Conservation (phyloP, 2,329 filamentous ascomycete genomes). For the Rhinocladiella similis region DNA sequence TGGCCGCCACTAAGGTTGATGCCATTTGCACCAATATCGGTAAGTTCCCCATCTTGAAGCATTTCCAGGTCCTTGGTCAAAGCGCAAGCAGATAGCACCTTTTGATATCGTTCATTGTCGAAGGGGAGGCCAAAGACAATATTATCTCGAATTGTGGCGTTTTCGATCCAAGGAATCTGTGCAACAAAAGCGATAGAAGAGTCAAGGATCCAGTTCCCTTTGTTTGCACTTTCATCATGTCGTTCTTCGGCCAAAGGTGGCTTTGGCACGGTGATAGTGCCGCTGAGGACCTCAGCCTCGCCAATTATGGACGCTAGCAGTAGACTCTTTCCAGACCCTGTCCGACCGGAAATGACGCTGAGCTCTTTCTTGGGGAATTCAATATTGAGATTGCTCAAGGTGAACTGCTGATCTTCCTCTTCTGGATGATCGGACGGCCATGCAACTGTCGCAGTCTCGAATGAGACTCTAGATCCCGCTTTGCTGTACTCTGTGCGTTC, state of each 20-base stretch:
- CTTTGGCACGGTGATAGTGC: constrained; percentile 55
- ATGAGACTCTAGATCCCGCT: constrained; percentile 61
- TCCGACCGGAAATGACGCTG: constrained; percentile 74
- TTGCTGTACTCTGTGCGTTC: constrained; percentile 60
- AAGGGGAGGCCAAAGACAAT: constrained; percentile 74
- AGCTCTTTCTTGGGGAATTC: constrained; percentile 68
- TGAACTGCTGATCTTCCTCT: constrained; percentile 60
- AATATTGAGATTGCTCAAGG: constrained; percentile 64
- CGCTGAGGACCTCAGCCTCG: constrained; percentile 69
- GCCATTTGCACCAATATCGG: constrained; percentile 80
- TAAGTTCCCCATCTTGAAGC: constrained; percentile 73
- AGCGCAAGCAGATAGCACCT: constrained; percentile 71
- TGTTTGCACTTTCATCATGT: constrained; percentile 62
- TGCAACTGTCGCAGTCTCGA: constrained; percentile 67
- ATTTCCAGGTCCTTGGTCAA: constrained; percentile 74
- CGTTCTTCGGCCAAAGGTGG: constrained; percentile 55
- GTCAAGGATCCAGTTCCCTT: constrained; percentile 66
- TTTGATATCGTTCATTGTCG: constrained; percentile 67
- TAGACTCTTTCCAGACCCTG: constrained; percentile 75
- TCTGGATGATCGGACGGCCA: constrained; percentile 68
- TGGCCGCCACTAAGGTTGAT: constrained; percentile 84
- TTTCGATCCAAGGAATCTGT: constrained; percentile 84
- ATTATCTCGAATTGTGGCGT: constrained; percentile 75
- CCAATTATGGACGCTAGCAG: constrained; percentile 73
- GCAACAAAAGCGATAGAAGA: constrained; percentile 72